Conservation (phyloP, 768 basidiomycete genomes). For the Lentinula sp. region DNA sequence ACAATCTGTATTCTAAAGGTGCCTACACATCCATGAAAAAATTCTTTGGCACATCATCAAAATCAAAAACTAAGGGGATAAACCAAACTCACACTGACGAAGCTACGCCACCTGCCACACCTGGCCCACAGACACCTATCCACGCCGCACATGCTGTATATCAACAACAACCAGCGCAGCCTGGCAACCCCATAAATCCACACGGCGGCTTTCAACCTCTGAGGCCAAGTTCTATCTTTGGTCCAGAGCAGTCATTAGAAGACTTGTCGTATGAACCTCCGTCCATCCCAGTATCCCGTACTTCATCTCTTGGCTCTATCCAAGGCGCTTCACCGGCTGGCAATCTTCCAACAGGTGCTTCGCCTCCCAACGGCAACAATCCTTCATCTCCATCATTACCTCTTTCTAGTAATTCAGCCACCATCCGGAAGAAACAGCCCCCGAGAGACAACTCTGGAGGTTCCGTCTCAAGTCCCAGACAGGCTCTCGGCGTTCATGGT, state of each 20-base stretch:
- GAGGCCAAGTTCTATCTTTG: constrained; percentile 14
- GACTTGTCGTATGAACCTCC: constrained; percentile 13
- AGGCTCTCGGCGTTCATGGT: constrained; percentile 36
- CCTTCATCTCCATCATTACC: constrained; percentile 1
- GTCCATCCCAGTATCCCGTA: constrained; percentile 34
- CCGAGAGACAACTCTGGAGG: constrained; percentile 35
- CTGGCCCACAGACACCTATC: constrained; percentile 15
- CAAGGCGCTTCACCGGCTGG: background rate
- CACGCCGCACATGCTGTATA: constrained; percentile 15
- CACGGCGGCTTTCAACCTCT: constrained; percentile 4
- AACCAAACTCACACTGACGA: background rate
- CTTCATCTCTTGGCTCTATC: constrained; percentile 45
- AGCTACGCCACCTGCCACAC: constrained; percentile 8
- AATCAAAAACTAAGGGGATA: constrained; percentile 16
- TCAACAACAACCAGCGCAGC: constrained; percentile 17
- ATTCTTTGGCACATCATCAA: constrained; percentile 40
- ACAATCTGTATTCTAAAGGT: constrained; percentile 9
- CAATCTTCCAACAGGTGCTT: constrained; percentile 29
- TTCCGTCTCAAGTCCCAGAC: constrained; percentile 31
- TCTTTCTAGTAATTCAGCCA: constrained; percentile 9
- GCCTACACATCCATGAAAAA: constrained; percentile 32
- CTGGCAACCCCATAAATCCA: background rate
- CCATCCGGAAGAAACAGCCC: constrained; percentile 16
- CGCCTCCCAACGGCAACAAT: constrained; percentile 29
- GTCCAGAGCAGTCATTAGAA: constrained; percentile 10